These are phyloP conservation scores for Lachancea kluyveri DNA, from an alignment of 805 yeast genomes.

Conservation along the genomic window DNA sequence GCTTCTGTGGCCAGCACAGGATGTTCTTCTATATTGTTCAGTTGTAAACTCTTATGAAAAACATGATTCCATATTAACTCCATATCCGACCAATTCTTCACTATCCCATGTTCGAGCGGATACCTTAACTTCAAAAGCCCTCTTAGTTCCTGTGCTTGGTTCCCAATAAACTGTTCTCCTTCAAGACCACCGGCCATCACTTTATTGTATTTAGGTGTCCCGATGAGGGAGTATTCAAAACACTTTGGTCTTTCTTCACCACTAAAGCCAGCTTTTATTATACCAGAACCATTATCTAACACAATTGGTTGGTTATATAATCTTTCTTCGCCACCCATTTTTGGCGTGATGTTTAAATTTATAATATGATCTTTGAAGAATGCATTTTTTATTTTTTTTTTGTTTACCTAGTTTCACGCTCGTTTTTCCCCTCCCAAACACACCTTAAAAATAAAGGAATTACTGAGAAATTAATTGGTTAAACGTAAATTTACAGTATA, in stretches of 20 bases:
- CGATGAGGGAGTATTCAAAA: conserved; percentile 60
- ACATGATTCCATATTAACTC: conserved; percentile 73
- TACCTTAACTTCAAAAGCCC: conserved; percentile 68
- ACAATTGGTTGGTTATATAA: conserved; percentile 68
- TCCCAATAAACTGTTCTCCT: conserved; percentile 69
- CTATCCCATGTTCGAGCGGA: conserved; percentile 77
- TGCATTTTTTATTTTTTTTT: too few relatives aligned
- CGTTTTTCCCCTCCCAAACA: too few relatives aligned
- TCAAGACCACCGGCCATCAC: conserved; percentile 68
- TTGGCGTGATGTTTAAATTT: too few relatives aligned
- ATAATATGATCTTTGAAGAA: too few relatives aligned
- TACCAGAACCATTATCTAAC: conserved; percentile 82
- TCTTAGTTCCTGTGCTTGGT: conserved; percentile 63
- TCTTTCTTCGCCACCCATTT: conserved; percentile 8
- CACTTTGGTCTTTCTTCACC: conserved; percentile 80
- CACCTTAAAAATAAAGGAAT: too few relatives aligned
- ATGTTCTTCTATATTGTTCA: conserved; percentile 67
- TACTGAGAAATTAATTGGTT: too few relatives aligned
- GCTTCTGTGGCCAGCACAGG: conserved; percentile 87
- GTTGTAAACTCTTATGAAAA: conserved; percentile 48
- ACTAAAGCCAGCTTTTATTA: conserved; percentile 84
- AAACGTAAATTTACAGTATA: too few relatives aligned
- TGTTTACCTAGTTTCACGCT: too few relatives aligned
- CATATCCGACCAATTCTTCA: conserved; percentile 81
- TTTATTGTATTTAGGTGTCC: conserved; percentile 77